phyloP scores from a whole-genome alignment of 495 filamentous ascomycete species.

The Lentithecium fluviatile region DNA sequence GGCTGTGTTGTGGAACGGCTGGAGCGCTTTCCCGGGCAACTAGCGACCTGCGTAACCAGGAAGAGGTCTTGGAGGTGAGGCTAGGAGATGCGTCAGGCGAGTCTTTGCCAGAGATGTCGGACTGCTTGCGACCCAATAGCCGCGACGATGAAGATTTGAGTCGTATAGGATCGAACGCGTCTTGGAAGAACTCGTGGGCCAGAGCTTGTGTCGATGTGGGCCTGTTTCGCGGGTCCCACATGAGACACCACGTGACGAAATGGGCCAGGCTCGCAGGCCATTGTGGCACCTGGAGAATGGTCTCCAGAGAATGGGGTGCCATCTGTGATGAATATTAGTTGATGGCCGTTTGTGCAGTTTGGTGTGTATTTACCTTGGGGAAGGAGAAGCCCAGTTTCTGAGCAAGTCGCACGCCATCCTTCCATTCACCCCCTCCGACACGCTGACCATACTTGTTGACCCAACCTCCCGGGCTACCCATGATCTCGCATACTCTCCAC shows the following conservation, averaged over 20 bases:
- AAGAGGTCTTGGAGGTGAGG: slow-evolving; percentile 72
- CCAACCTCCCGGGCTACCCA: slow-evolving; percentile 99
- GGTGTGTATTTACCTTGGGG: slow-evolving; percentile 62
- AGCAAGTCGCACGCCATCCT: slow-evolving; percentile 86
- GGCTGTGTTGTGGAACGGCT: slow-evolving; percentile 49
- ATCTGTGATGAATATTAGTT: slow-evolving; percentile 57
- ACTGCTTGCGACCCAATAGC: slow-evolving; percentile 82
- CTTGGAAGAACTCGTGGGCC: slow-evolving; percentile 92
- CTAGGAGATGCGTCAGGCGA: slow-evolving; percentile 62
- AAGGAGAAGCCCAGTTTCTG: slow-evolving; percentile 98
- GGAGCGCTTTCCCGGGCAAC: slow-evolving; percentile 67
- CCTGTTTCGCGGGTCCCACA: slow-evolving; percentile 96
- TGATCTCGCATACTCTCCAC: slow-evolving; percentile 98
- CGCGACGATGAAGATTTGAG: slow-evolving; percentile 88
- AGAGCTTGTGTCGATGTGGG: slow-evolving; percentile 94
- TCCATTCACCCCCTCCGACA: slow-evolving; percentile 97
- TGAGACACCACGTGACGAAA: slow-evolving; percentile 98
- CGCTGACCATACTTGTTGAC: slow-evolving; percentile 82
- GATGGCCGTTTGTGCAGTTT: neutral
- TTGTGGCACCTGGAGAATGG: slow-evolving; percentile 81
- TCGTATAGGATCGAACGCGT: slow-evolving; percentile 87
- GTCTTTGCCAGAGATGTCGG: slow-evolving; percentile 71
- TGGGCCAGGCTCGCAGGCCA: slow-evolving; percentile 86
- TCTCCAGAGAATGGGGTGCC: slow-evolving; percentile 96
- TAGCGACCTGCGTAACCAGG: slow-evolving; percentile 94